Base-by-base conservation (phyloP, 306 rosid species). In the Prunus mongolica region DNA sequence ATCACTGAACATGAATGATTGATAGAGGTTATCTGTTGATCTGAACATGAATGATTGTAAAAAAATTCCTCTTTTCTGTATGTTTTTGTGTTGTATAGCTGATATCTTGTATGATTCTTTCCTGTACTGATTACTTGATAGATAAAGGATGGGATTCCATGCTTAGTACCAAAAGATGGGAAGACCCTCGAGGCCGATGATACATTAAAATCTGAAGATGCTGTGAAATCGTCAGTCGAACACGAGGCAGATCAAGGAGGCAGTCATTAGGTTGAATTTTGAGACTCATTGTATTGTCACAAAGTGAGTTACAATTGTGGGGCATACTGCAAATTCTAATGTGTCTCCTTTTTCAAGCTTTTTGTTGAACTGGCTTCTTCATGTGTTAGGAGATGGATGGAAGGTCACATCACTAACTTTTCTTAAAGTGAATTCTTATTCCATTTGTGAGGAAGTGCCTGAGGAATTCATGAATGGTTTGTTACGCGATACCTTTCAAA, bases 161-260 rank as follows among this genome's bases (percentile, higher is more conserved):
- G 92, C 83, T 80, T 95, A 81, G 96, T 88, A 69, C 98, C 98
- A 2, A 84, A 60, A 65, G 96, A 90, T 72, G 97, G 98, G 24
- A 89, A 87, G 89, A 81, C 89, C 75, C 88, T 84, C 0, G 91
- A 92, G 52, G 81, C 71, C 24, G 92, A 90, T 54, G 88, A 75
- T 56, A 34, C 78, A 34, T 30, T 76, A 41, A 87, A 85, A 56
- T 73, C 87, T 13, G 79, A 88, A 38, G 82, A 69, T 62, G 54
- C 54, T 47, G 75, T 76, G 57, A 71, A 64, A 66, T 80, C 74
- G 34, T 85, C 88, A 24, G 54, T 34, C 22, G 64, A 69, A 65
- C 64, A 65, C 19, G 73, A 86, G 63, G 77, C 58, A 13, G 69
- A 64, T 71, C 68, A 20, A 76, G 77, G 70, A 77, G 79, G 79